Evolutionary conservation across 73 alveolate genomes (phyloP), one percentile per base, ranked within the genome.

Genomic region (Uronychia binucleata): DNA sequence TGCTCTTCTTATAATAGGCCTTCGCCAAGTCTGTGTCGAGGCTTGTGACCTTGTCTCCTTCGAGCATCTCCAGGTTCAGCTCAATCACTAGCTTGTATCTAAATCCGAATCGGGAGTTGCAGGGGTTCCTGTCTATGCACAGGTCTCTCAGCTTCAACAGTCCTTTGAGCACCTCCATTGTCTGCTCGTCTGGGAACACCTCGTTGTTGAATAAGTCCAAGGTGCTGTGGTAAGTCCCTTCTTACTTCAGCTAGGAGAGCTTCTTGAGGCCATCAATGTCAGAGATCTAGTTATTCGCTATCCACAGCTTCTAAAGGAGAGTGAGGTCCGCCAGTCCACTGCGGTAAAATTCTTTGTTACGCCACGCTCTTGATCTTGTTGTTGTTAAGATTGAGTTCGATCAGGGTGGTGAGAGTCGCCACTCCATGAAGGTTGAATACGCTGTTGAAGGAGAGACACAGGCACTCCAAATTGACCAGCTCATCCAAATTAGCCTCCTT

Each of bases 41-140:
- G 27, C 78, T 86, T 29, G 82, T 33, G 30, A 89, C 67, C 19
- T n/a, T 28, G 25, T 89, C 95, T 1, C 84, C 89, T 26, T 89
- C 95, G 11, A 89, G 59, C 0, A 35, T 33, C 30, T 77, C 89
- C 13, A 89, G 78, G 30, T 33, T 78, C 11, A 89, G 78, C 58
- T 81, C 82, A 89, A 89, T 78, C 1, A 82, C 76, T 26, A 89
- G 28, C 58, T 84, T 85, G 59, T 89, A 79, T 60, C 82, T 89
- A 60, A 89, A 89, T 26, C 91, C 84, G 19, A 83, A 82, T 46
- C 82, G 30, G 31, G 95, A 57, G 31, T 84, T 58, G n/a, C 75
- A 82, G 0, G 95, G 95, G 74, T 89, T 89, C 8, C 85, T 76
- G 75, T 84, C 92, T n/a, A 89, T 89, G 8, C 91, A 84, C 32